Conservation (phyloP, 108 stramenopile species). For the Skeletonema grethae region DNA sequence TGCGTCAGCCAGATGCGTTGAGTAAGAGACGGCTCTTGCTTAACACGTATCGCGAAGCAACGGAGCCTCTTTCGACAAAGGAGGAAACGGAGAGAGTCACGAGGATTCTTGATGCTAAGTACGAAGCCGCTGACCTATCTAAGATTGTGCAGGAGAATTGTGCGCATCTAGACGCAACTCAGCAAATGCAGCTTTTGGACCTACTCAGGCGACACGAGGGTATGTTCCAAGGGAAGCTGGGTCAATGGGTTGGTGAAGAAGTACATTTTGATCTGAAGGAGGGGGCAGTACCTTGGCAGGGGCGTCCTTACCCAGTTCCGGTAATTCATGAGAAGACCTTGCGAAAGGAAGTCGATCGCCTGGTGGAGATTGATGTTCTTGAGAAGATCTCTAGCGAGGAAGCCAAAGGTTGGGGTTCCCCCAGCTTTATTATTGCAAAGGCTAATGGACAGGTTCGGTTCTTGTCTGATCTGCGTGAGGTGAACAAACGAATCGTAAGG, state of each 20-base stretch:
- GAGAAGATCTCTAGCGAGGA: background rate
- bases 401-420: too few species aligned
- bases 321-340: background rate
- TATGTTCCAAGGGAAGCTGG: conserved; percentile 4
- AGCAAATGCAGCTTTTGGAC: background rate
- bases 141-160: conserved; percentile 2
- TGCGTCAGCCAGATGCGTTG: background rate
- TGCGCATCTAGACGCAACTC: background rate
- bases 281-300: conserved; percentile 3
- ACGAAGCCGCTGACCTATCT: background rate
- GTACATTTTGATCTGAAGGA: conserved; percentile 13
- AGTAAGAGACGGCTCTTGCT: background rate
- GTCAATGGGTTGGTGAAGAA: background rate
- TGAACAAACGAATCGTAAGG: too few species aligned
- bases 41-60: background rate
- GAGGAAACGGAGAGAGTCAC: background rate
- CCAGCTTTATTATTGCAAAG: too few species aligned
- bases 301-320: conserved; percentile 2
- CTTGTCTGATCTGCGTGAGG: too few species aligned
- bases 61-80: background rate
- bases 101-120: background rate
- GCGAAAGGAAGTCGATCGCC: conserved; percentile 4
- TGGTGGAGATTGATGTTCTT: conserved; percentile 4
- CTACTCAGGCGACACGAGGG: too few species aligned
- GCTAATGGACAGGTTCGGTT: too few species aligned